Conservation (phyloP, 2,329 filamentous ascomycete species). For the Juglanconis sp. region DNA sequence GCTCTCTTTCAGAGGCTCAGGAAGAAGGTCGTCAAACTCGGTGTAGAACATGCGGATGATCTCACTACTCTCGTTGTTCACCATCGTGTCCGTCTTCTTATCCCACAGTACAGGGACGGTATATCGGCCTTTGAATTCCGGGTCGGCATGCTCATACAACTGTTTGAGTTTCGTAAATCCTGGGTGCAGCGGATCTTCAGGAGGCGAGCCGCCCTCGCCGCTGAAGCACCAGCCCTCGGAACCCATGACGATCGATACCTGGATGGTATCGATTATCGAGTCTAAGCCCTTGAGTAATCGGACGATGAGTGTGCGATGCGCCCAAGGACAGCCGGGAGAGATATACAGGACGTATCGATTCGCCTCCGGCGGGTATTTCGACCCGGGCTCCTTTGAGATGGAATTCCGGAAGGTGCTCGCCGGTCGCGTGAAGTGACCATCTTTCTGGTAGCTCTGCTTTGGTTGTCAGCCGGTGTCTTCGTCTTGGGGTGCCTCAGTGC, state of each 20-base stretch:
- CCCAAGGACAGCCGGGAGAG: conserved; percentile 62
- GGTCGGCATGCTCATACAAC: conserved; percentile 67
- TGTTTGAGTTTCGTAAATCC: conserved; percentile 65
- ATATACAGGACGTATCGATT: conserved; percentile 62
- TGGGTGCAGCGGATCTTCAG: conserved; percentile 57
- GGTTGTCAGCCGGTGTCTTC: background rate
- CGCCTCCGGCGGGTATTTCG: conserved; percentile 56
- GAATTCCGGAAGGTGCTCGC: conserved; percentile 53
- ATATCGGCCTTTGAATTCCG: conserved; percentile 65
- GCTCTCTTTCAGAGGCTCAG: conserved; percentile 48
- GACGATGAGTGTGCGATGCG: conserved; percentile 71
- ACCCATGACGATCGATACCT: conserved; percentile 64
- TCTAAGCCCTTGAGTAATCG: conserved; percentile 72
- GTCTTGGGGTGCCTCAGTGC: background rate
- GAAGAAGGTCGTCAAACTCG: conserved; percentile 64
- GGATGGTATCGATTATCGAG: conserved; percentile 64
- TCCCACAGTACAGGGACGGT: conserved; percentile 74
- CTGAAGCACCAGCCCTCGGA: conserved; percentile 53
- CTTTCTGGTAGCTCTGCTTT: conserved; percentile 24
- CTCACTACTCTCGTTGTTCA: conserved; percentile 80
- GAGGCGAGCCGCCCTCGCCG: conserved; percentile 44
- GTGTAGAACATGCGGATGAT: conserved; percentile 82
- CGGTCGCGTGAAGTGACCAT: conserved; percentile 52
- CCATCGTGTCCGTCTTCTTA: conserved; percentile 65
- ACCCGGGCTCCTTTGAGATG: conserved; percentile 48